Percentiles rank a stretch among this genome's conserved stretches.
Conservation (phyloP, 1,284 basidiomycete species). For the Puccinia polysora region DNA sequence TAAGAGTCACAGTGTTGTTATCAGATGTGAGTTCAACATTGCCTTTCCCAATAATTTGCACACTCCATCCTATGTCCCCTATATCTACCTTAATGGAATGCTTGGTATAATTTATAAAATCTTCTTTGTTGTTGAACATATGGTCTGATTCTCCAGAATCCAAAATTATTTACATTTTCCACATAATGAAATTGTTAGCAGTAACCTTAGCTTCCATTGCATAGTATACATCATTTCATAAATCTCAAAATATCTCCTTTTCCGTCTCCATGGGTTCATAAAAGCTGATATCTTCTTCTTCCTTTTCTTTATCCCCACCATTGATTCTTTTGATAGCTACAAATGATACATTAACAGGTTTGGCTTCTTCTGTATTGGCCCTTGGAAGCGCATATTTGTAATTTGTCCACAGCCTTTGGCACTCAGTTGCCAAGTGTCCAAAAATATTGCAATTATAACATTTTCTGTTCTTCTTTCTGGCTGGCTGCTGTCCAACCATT, state of each 20-base stretch:
- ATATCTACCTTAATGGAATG: not conserved
- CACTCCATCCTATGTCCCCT: not conserved
- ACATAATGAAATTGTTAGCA: not conserved
- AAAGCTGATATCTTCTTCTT: not conserved
- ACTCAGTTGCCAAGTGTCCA: not conserved
- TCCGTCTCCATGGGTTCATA: not conserved
- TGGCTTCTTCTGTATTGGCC: not conserved
- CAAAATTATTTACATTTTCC: not conserved
- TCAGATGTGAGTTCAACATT: not conserved
- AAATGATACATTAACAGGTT: not conserved
- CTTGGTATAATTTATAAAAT: not conserved
- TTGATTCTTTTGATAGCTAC: no score
- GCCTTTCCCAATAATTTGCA: slow-evolving; percentile 1
- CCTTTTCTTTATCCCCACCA: not conserved
- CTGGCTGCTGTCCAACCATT: not conserved
- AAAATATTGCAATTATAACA: slow-evolving; percentile 6
- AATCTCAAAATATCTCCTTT: no score
- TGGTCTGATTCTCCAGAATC: not conserved
- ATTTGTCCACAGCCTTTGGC: not conserved
- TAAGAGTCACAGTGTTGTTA: not conserved
- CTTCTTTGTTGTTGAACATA: slow-evolving; percentile 7
- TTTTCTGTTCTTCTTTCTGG: not conserved
- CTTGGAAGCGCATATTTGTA: slow-evolving; percentile 1
- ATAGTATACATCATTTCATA: not conserved
- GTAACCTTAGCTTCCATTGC: not conserved